phyloP scores from a whole-genome alignment of 2,329 filamentous ascomycete genomes.

The Metarhizium anisopliae region DNA sequence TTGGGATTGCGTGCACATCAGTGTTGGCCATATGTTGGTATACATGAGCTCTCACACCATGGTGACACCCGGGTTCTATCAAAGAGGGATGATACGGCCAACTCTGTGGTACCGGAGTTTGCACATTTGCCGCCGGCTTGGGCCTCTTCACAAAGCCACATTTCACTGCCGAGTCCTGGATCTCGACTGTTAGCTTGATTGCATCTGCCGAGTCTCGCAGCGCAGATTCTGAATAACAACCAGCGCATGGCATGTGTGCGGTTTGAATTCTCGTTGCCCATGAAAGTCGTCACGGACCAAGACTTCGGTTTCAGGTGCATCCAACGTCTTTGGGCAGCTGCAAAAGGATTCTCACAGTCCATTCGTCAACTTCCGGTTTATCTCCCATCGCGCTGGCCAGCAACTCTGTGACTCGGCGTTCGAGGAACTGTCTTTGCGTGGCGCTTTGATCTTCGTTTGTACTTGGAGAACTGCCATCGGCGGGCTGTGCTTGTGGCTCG shows the following conservation, averaged over 20 bases:
- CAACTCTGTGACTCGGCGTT: not conserved
- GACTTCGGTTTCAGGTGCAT: not conserved
- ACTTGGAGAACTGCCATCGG: not conserved
- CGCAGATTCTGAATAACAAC: not conserved
- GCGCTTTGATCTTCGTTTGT: not conserved
- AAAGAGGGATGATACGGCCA: no score
- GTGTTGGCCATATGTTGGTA: no score
- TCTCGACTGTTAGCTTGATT: not conserved
- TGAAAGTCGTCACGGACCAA: not conserved
- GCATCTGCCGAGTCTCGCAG: not conserved
- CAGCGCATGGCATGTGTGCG: not conserved
- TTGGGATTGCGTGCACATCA: no score
- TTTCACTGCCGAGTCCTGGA: no score
- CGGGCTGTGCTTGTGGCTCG: not conserved
- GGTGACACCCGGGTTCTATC: no score
- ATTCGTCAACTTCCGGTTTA: not conserved
- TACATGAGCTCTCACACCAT: no score
- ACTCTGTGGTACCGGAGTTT: not conserved
- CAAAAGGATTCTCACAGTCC: not conserved
- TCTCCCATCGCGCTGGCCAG: not conserved
- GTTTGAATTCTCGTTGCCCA: not conserved
- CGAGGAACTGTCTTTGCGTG: not conserved
- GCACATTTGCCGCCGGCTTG: not conserved
- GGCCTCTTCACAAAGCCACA: not conserved
- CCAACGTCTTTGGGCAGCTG: not conserved